Evolutionary conservation across 345 rosid genomes (phyloP), one percentile per base, ranked within the genome.

Genomic region (Salix dunnii): DNA sequence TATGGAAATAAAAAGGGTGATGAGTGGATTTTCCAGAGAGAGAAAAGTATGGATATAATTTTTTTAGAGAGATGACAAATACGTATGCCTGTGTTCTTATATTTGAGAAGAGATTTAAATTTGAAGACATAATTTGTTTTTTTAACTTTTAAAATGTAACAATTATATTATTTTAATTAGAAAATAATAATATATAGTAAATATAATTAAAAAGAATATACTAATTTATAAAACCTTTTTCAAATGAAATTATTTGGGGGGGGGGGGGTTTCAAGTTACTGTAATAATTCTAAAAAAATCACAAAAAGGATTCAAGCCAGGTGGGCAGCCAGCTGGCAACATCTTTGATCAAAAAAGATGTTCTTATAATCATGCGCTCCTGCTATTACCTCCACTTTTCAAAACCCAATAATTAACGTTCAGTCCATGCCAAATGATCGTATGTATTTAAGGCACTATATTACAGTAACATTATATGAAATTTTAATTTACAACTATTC

Each of bases 1-100:
- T n/a, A n/a, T n/a, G n/a, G n/a, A n/a, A n/a, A n/a, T n/a, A n/a
- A n/a, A n/a, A n/a, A n/a, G n/a, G n/a, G 43, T 40, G 3, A 40
- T 9, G 2, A 11, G 0, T 40, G 3, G 2, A 3, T 40, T 40
- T 40, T 40, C 10, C 2, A 10, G 14, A 40, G 3, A 40, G 3
- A 10, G 3, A 10, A 40, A 40, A 0, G 3, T 10, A 0, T 40
- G 14, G 3, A 10, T 0, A 2, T 10, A 40, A 13, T 0, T 10
- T 40, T 40, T 2, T 2, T 10, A 1, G 1, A 10, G 0, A 10
- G 13, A 10, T 3, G 0, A 0, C 11, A 0, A 2, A 9, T 10
- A 11, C 0, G 12, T 40, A 0, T 10, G 0, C 0, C 0, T 40
- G 3, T 40, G 0, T 10, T 40, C 0, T 40, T 40, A 40, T 2